Evolutionary conservation across 148 eudicot genomes (phyloP), one percentile per base, ranked within the genome.

Genomic region (Cornus suecica): DNA sequence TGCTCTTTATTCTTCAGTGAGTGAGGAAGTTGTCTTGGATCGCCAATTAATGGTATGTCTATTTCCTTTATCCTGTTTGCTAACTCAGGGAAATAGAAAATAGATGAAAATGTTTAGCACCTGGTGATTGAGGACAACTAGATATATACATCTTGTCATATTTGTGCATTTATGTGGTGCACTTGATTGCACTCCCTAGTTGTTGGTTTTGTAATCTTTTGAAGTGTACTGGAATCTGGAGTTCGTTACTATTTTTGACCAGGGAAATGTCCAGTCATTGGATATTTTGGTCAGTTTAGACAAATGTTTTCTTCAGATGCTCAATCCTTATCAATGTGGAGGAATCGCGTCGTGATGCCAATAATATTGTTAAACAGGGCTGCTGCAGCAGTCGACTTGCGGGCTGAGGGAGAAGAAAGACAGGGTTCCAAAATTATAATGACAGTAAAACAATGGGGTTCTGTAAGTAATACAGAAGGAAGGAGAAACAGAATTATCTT

Each of bases 11-110:
- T 86, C 97, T 68, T 88, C 97, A 58, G 91, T 92, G 41, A 74
- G 84, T 1, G 99, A 94, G 79, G 92, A 89, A 74, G 89, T 83
- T 76, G 97, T 90, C 18, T 75, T 67, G 30, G 76, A 84, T 64
- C 97, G 97, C 70, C 89, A 92, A 80, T 81, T 94, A 65, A 88
- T 74, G 96, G 99, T 94, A 90, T 80, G 71, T 41, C 69, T 72
- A 23, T 76, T 24, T 72, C n/a, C 30, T 68, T 28, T 48, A n/a
- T 73, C 68, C 10, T 60, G 11, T 32, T 72, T 6, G 24, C 15
- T 32, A 65, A 72, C 48, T 30, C 28, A 58, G 27, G 30, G 54
- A 48, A 13, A 60, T 37, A 26, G 42, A 32, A 60, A n/a, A 23
- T 45, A 32, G 23, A 72, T 14, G n/a, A 24, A 58, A 23, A 15